These are phyloP conservation scores for Arachnomyces sp. DNA, from an alignment of 2,329 filamentous ascomycete species.

Conservation along the genomic window DNA sequence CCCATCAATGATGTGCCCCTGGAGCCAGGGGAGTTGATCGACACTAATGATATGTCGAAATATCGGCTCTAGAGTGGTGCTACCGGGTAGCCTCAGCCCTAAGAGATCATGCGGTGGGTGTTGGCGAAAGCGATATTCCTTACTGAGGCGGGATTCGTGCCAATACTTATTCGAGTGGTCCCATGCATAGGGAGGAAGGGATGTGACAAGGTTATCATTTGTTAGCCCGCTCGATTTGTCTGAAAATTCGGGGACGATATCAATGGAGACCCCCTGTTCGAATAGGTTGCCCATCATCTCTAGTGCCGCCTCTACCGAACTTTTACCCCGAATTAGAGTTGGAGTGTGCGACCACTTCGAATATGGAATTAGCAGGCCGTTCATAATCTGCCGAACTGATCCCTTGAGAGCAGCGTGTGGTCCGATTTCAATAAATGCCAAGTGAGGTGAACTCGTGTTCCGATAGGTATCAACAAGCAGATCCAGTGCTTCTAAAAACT, in stretches of 20 bases:
- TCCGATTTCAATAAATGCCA: constrained; percentile 17
- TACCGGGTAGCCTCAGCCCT: constrained; percentile 6
- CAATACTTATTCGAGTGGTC: constrained; percentile 12
- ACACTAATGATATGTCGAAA: constrained; percentile 10
- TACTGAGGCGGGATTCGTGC: constrained; percentile 10
- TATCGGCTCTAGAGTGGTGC: constrained; percentile 3
- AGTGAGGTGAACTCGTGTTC: constrained; percentile 5
- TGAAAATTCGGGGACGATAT: too few relatives aligned
- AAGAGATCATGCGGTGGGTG: constrained; percentile 12
- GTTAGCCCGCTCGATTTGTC: too few relatives aligned
- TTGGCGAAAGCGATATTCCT: constrained; percentile 4
- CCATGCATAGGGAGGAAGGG: too few relatives aligned
- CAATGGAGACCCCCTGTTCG: too few relatives aligned
- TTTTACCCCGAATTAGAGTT: too few relatives aligned
- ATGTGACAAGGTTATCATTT: too few relatives aligned
- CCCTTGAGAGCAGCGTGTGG: constrained; percentile 21
- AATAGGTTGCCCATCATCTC: too few relatives aligned
- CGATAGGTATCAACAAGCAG: constrained; percentile 6
- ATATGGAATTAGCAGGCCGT: too few relatives aligned
- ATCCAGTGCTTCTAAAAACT: constrained; percentile 17
- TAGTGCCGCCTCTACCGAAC: too few relatives aligned
- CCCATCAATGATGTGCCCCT: constrained; percentile 10
- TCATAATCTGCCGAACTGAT: constrained; percentile 5
- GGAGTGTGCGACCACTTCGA: too few relatives aligned
- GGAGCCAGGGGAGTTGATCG: constrained; percentile 11